phyloP scores from a whole-genome alignment of 352 stramenopile genomes.

The Phytophthora cryptogea region DNA sequence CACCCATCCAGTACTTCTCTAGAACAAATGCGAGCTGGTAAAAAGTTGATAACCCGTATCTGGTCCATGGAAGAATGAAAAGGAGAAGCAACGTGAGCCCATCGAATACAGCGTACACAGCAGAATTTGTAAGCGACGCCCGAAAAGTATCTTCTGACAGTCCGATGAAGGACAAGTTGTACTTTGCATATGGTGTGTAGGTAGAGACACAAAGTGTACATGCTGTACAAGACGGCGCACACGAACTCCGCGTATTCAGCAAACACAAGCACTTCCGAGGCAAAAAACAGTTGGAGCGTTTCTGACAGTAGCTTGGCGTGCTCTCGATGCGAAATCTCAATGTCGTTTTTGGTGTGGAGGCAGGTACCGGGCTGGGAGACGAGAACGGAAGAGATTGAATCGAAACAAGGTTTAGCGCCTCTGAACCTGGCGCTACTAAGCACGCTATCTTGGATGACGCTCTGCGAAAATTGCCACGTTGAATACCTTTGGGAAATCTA shows the following conservation, averaged over 20 bases:
- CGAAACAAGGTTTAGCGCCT: too few species aligned
- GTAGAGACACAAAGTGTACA: constrained; percentile 17
- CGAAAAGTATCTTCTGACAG: constrained; percentile 8
- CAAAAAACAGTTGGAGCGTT: constrained; percentile 35
- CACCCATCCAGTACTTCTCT: constrained; percentile 36
- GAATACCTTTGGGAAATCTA: too few species aligned
- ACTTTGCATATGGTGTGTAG: constrained; percentile 27
- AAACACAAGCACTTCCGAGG: constrained; percentile 31
- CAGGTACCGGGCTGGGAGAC: too few species aligned
- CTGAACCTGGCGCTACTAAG: too few species aligned
- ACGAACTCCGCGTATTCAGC: constrained; percentile 40
- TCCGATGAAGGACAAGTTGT: constrained; percentile 22
- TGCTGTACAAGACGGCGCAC: constrained; percentile 27
- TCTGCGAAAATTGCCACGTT: too few species aligned
- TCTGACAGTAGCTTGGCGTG: constrained; percentile 26
- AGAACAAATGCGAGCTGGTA: constrained; percentile 40
- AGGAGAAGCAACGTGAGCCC: constrained; percentile 19
- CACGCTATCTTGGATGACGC: too few species aligned
- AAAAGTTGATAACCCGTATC: constrained; percentile 34
- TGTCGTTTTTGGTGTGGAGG: too few species aligned
- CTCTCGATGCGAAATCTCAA: constrained; percentile 22
- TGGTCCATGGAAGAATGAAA: constrained; percentile 18
- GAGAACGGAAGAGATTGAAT: too few species aligned
- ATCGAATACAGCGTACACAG: constrained; percentile 21
- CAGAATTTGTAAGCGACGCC: constrained; percentile 3